phyloP scores from a whole-genome alignment of 1,139 yeast genomes.

The Geotrichum reessii region DNA sequence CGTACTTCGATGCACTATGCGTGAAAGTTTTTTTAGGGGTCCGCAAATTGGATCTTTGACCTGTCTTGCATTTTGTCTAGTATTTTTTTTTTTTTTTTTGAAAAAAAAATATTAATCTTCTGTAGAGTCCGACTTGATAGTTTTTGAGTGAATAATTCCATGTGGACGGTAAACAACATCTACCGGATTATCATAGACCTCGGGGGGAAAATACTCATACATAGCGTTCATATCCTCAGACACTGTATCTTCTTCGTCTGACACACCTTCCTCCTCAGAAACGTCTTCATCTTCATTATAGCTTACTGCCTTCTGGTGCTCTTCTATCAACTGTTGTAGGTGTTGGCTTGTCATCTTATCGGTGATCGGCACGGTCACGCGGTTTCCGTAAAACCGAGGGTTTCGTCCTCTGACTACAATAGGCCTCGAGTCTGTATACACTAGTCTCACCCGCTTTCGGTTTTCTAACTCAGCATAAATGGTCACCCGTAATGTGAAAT shows the following conservation, averaged over 20 bases:
- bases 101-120: not conserved
- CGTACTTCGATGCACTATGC: not conserved
- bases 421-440: conserved; percentile 39
- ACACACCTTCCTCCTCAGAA: conserved; percentile 7
- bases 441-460: conserved; percentile 28
- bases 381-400: conserved; percentile 55
- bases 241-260: not conserved
- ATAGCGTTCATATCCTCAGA: conserved; percentile 1
- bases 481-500: conserved; percentile 46
- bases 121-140: not conserved
- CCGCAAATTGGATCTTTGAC: not conserved
- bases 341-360: conserved; percentile 4
- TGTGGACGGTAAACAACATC: conserved; percentile 58
- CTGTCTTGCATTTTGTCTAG: not conserved
- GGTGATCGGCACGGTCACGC: conserved; percentile 12
- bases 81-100: too few relatives aligned
- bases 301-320: not conserved
- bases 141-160: conserved; percentile 44
- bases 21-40: not conserved
- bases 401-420: conserved; percentile 62
- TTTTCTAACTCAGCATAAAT: conserved; percentile 38
- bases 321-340: not conserved
- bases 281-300: not conserved
- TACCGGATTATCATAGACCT: conserved; percentile 54
- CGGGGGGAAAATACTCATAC: conserved; percentile 53